Base-by-base conservation (phyloP, 148 eudicot genomes). In the Chenopodium berlandieri region DNA sequence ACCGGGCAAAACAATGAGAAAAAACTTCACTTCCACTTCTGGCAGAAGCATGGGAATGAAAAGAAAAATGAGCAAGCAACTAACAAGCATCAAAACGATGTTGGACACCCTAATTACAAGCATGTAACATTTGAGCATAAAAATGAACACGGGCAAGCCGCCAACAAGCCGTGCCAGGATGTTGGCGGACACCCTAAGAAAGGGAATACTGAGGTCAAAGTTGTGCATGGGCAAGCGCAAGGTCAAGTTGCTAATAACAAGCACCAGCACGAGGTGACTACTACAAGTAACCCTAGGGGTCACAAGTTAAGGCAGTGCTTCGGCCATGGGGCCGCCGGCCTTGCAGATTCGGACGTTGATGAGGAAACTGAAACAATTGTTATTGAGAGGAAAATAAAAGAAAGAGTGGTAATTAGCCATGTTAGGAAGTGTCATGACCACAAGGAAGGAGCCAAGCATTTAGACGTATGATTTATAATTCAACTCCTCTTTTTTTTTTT, bases 391-490 rank as follows among this genome's bases (percentile, higher is more conserved):
- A 83, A 79, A 76, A 67, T 81, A 1, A 72, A 83, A 31, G 86
- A 83, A 47, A 56, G 80, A 0, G 80, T 83, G 46, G 78, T 79
- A 17, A 83, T 83, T 40, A 79, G 62, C 7, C 79, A 80, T 54
- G 82, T 74, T 80, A 83, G 79, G 83, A 83, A 83, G 72, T 79
- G 75, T 58, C 78, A 81, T 83, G 82, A 80, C 3, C 83, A 79
- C 64, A 75, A 79, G 69, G 86, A 75, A 56, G 85, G 70, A 66
- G 65, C 68, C 10, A 83, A 79, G 72, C 68, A 79, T 79, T 47
- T 44, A 32, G 75, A 50, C 58, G 86, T 83, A 79, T 50, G 82
- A 54, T 27, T 17, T 60, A n/a, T 76, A 52, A 52, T 56, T 56
- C 22, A 17, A 14, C 22, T 56, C 4, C 20, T 17, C 4, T 56